Evolutionary conservation across 2,329 filamentous ascomycete species (phyloP).

Genomic region (Apiospora aurea): DNA sequence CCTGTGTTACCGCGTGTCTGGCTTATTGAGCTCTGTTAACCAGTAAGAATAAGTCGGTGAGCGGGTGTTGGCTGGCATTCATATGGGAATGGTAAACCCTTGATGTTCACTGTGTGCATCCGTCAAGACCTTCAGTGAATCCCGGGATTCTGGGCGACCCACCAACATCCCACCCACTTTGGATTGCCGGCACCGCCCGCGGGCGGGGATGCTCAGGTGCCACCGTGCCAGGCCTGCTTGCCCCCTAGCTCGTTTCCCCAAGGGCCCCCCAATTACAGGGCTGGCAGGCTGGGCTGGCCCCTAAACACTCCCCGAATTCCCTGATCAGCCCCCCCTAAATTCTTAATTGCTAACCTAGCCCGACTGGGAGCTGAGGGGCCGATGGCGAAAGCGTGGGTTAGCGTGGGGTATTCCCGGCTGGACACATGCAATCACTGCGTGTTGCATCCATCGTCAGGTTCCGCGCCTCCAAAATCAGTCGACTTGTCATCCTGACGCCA

Average conservation of each 20-base stretch:
- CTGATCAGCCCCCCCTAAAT: neutral
- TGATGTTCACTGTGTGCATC: constrained; percentile 6
- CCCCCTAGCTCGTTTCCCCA: neutral
- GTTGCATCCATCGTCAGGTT: constrained; percentile 21
- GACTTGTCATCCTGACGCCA: constrained; percentile 19
- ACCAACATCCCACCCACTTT: constrained; percentile 21
- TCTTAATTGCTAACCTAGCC: constrained; percentile 1
- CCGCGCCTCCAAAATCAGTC: neutral
- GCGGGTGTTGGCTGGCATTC: neutral
- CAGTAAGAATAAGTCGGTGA: neutral
- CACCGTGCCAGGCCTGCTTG: neutral
- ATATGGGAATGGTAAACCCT: neutral
- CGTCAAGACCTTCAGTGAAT: neutral
- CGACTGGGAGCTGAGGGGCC: neutral
- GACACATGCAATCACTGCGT: neutral
- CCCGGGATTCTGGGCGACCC: constrained; percentile 17
- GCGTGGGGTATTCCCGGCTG: neutral
- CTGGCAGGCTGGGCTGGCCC: neutral
- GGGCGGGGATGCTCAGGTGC: constrained; percentile 1
- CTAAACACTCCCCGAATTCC: neutral
- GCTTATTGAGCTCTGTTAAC: neutral
- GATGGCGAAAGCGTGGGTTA: neutral
- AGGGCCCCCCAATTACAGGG: neutral
- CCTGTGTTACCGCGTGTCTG: neutral
- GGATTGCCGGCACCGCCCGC: constrained; percentile 11